Conservation (phyloP, 495 filamentous ascomycete genomes). For the Xylaria scruposa region DNA sequence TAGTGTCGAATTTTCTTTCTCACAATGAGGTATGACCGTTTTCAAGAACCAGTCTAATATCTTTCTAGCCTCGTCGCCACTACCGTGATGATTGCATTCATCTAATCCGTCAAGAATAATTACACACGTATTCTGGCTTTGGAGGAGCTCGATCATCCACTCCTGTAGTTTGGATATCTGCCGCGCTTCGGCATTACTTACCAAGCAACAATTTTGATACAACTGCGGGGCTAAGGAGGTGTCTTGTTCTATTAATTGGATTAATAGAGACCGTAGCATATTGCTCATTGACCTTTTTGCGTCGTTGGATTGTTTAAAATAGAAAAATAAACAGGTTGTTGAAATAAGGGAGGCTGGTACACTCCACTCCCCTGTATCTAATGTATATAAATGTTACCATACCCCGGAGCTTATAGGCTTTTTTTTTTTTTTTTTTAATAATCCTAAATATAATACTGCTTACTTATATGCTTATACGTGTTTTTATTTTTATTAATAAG, state of each 20-base stretch:
- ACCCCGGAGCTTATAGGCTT: no score
- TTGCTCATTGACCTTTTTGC: not conserved
- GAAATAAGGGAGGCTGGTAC: no score
- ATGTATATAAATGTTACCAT: no score
- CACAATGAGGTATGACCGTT: not conserved
- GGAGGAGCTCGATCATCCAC: not conserved
- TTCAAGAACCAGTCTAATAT: slow-evolving; percentile 20
- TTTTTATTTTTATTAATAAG: no score
- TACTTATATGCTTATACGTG: no score
- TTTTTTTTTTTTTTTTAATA: no score
- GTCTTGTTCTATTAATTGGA: not conserved
- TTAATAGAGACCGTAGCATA: not conserved
- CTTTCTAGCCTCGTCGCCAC: not conserved
- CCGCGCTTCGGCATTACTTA: not conserved
- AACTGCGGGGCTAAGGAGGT: not conserved
- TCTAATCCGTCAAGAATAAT: slow-evolving; percentile 25
- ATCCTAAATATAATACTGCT: no score
- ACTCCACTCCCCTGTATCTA: no score
- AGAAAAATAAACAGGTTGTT: not conserved
- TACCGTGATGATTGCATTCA: slow-evolving; percentile 15
- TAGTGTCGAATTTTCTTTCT: not conserved
- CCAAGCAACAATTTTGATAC: not conserved
- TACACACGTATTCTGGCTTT: not conserved
- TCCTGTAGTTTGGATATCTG: not conserved
- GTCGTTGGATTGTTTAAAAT: not conserved